Evolutionary conservation across 78 protist species (phyloP), one percentile per base, ranked within the genome.

Genomic region (Dictyostelium purpureum): DNA sequence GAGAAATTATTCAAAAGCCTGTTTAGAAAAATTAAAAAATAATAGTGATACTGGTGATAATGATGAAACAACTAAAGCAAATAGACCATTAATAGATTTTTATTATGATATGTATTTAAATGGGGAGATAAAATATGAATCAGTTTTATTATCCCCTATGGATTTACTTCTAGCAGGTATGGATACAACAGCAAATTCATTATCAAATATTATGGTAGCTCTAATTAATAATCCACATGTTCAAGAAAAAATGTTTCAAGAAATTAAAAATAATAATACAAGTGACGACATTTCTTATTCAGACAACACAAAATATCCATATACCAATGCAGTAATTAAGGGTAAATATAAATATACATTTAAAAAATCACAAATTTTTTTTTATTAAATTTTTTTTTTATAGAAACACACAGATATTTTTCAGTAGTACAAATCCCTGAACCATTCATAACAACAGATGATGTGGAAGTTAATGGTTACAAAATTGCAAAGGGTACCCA

Each of bases 401-500:
- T n/a, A 61, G 90, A 81, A 52, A 43, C 38, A 28, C 76, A 49
- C 12, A 66, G 90, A 70, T 40, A 42, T 4, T 26, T 37, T 31
- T 65, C 90, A 11, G 54, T 65, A 16, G 90, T 71, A 11, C 90
- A 78, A 2, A 35, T 81, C 10, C 49, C 56, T 0, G 69, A 67
- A 33, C 90, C 90, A 35, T 79, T 69, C 28, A 35, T 31, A 24
- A 24, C 19, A 26, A 69, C 31, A 14, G 16, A 31, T 28, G 69
- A 61, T 61, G 69, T 61, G 3, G 69, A 61, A 31, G 14, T 61
- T 12, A 26, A 26, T 26, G 69, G 69, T 2, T 31, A 31, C 14
- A 61, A 73, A 67, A 73, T 45, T 59, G 75, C 91, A 42, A 73
- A 70, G 43, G 91, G 91, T 57, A 28, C 82, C 12, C 79, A 73